These are phyloP conservation scores for Lipomyces japonicus DNA, from an alignment of 805 yeast species.

Conservation along the genomic window DNA sequence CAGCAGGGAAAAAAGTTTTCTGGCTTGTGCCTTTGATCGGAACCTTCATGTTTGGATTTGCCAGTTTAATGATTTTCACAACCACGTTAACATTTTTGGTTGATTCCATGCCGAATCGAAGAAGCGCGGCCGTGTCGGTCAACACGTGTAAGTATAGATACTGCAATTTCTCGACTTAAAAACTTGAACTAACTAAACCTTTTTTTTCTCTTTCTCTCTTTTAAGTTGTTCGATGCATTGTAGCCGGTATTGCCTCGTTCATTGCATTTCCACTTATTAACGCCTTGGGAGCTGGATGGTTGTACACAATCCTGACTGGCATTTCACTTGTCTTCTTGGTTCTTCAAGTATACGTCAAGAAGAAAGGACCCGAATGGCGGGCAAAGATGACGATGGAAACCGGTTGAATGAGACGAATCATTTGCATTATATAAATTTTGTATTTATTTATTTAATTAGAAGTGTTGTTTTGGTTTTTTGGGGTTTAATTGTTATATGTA, in stretches of 20 bases:
- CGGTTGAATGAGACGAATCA: too few species aligned
- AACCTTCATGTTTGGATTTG: constrained; percentile 75
- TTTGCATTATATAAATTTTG: too few species aligned
- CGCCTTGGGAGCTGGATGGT: constrained; percentile 68
- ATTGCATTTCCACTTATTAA: constrained; percentile 63
- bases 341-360: constrained; percentile 23
- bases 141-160: constrained; percentile 48
- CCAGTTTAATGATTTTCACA: constrained; percentile 80
- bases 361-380: constrained; percentile 20
- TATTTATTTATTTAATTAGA: too few species aligned
- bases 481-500: too few species aligned
- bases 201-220: not conserved
- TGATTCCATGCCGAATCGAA: constrained; percentile 80
- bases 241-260: constrained; percentile 76
- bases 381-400: constrained; percentile 10
- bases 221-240: constrained; percentile 55
- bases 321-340: constrained; percentile 20
- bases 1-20: constrained; percentile 56
- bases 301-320: constrained; percentile 64
- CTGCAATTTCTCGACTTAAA: not conserved
- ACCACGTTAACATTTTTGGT: constrained; percentile 76
- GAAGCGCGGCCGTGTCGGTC: constrained; percentile 84
- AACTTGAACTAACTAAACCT: not conserved
- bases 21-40: constrained; percentile 79
- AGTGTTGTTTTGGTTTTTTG: too few species aligned